phyloP scores from a whole-genome alignment of 2,329 filamentous ascomycete genomes.

The Cladophialophora exuberans region DNA sequence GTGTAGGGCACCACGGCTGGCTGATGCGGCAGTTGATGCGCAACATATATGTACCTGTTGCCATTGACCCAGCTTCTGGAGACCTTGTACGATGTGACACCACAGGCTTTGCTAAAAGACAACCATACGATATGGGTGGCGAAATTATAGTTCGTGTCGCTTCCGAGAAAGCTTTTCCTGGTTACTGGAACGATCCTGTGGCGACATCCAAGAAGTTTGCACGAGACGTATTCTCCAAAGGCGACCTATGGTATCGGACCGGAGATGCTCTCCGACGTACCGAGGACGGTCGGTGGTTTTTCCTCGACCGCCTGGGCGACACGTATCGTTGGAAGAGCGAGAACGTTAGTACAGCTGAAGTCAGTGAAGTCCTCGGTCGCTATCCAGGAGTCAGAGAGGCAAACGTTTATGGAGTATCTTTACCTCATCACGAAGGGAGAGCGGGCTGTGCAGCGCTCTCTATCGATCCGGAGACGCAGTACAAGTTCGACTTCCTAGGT shows the following conservation, averaged over 20 bases:
- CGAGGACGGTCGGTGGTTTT: conserved; percentile 71
- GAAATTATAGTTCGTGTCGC: conserved; percentile 73
- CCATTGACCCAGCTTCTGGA: conserved; percentile 68
- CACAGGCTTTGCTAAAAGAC: conserved; percentile 67
- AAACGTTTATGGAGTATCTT: conserved; percentile 80
- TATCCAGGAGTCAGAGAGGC: conserved; percentile 71
- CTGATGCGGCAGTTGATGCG: conserved; percentile 57
- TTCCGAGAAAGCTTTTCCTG: conserved; percentile 69
- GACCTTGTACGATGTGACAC: conserved; percentile 66
- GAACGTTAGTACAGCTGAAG: conserved; percentile 80
- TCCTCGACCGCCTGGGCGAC: conserved; percentile 67
- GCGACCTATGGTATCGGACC: conserved; percentile 80
- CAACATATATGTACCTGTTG: conserved; percentile 66
- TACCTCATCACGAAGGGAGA: conserved; percentile 82
- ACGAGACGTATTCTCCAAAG: conserved; percentile 70
- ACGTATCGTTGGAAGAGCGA: conserved; percentile 68
- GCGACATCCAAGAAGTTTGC: conserved; percentile 75
- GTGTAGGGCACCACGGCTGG: conserved; percentile 71
- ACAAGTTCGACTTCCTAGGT: conserved; percentile 60
- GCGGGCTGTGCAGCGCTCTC: conserved; percentile 55
- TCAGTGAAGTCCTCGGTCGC: conserved; percentile 69
- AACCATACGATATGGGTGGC: conserved; percentile 67
- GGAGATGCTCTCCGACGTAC: conserved; percentile 80
- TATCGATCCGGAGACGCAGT: not conserved
- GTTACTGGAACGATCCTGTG: conserved; percentile 74